phyloP scores from a whole-genome alignment of 2,329 filamentous ascomycete genomes.

The Westerdykella aurantiaca region DNA sequence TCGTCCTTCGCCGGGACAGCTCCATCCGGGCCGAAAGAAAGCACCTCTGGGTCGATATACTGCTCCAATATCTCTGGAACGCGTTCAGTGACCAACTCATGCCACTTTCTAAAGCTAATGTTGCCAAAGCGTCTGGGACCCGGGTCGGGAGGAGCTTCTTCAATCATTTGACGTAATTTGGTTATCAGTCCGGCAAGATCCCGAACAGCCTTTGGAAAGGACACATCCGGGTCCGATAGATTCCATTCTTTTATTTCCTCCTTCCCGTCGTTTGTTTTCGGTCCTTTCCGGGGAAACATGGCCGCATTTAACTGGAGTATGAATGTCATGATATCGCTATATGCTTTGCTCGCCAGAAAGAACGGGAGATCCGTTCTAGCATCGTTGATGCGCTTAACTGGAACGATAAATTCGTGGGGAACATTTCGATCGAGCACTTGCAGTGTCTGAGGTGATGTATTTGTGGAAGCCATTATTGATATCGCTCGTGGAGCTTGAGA shows the following conservation, averaged over 20 bases:
- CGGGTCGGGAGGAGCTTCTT: slow-evolving; percentile 74
- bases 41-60: slow-evolving; percentile 49
- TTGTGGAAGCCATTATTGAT: too few relatives aligned
- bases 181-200: slow-evolving; percentile 62
- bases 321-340: slow-evolving; percentile 81
- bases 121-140: slow-evolving; percentile 91
- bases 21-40: slow-evolving; percentile 28
- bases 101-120: slow-evolving; percentile 81
- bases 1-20: slow-evolving; percentile 55
- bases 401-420: slow-evolving; percentile 53
- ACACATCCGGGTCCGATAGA: slow-evolving; percentile 39
- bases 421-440: slow-evolving; percentile 14
- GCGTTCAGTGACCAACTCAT: slow-evolving; percentile 59
- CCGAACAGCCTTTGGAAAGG: slow-evolving; percentile 54
- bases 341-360: slow-evolving; percentile 77
- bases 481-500: slow-evolving; percentile 7
- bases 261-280: slow-evolving; percentile 32
- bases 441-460: slow-evolving; percentile 8
- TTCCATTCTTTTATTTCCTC: slow-evolving; percentile 50
- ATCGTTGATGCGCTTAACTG: slow-evolving; percentile 78
- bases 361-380: slow-evolving; percentile 65
- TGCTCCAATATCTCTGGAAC: slow-evolving; percentile 53
- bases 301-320: slow-evolving; percentile 84
- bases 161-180: slow-evolving; percentile 60
- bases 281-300: slow-evolving; percentile 63